phyloP scores from a whole-genome alignment of 2,329 filamentous ascomycete species.

The Salinomyces thailandicus region DNA sequence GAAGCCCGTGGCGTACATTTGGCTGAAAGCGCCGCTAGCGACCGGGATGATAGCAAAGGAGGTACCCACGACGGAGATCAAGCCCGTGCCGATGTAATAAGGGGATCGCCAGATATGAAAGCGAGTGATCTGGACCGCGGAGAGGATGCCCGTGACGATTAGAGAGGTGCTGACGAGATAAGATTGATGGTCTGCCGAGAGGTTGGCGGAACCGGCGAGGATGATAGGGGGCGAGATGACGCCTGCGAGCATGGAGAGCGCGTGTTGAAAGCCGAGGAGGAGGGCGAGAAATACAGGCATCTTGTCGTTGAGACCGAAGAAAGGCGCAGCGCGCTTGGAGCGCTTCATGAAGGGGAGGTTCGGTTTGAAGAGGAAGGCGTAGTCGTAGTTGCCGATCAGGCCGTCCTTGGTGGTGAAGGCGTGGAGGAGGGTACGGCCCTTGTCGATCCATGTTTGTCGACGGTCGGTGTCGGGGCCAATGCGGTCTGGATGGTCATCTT shows the following conservation, averaged over 20 bases:
- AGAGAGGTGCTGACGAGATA: conserved; percentile 71
- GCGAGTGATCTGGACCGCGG: conserved; percentile 64
- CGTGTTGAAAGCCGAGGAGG: conserved; percentile 68
- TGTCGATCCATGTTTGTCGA: conserved; percentile 33
- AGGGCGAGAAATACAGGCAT: conserved; percentile 67
- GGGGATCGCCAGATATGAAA: conserved; percentile 62
- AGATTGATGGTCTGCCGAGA: conserved; percentile 51
- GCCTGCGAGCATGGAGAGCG: conserved; percentile 57
- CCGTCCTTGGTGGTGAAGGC: conserved; percentile 49
- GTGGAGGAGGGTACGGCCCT: conserved; percentile 30
- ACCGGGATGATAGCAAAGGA: conserved; percentile 69
- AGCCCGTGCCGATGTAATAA: conserved; percentile 67
- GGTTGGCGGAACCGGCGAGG: conserved; percentile 55
- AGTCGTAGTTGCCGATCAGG: conserved; percentile 78
- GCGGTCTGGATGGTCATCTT: conserved; percentile 34
- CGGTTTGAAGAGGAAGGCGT: conserved; percentile 72
- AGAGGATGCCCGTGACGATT: conserved; percentile 68
- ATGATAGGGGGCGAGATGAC: conserved; percentile 73
- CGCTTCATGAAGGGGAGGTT: conserved; percentile 74
- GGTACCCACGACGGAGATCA: conserved; percentile 70
- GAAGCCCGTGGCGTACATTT: conserved; percentile 69
- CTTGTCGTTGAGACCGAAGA: conserved; percentile 71
- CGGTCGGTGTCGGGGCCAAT: conserved; percentile 34
- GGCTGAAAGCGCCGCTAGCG: conserved; percentile 57
- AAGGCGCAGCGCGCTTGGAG: conserved; percentile 51